Base-by-base conservation (phyloP, 805 yeast genomes). In the Zygotorulaspora sp. region DNA sequence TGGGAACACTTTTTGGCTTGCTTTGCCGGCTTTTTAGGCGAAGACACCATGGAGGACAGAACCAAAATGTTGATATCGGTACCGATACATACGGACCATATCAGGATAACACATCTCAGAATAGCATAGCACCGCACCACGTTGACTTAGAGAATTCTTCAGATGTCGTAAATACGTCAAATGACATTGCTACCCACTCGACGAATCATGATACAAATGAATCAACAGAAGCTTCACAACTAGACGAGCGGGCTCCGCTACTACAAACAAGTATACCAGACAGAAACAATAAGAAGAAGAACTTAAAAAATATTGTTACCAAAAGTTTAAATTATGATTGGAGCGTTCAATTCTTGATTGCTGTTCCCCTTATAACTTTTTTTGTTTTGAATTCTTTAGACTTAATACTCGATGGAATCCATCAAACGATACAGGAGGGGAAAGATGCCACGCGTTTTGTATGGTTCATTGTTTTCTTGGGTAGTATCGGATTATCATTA, bases 391-490 rank as follows among this genome's bases (percentile, higher is more conserved):
- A 71, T 24, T 80, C 82, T 5, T 43, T 54, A 5, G 72, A 69
- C 41, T 59, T 83, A 41, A 51, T 78, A 2, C 54, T 85, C 22
- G 79, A 78, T 41, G 92, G 85, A 0, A 44, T 82, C 14, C 74
- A 73, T 50, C 87, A 85, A 61, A 75, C 89, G 0, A 71, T 77
- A 14, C 87, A 81, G 52, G 95, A 87, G 53, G 74, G 81, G 5
- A 55, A 63, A 11, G 46, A 49, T 3, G 63, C 78, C 3, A 73
- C 76, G 5, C 34, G 49, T 5, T 40, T 58, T 12, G 63, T 76
- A 0, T 68, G 66, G 52, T 44, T 57, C 13, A 38, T 66, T 9
- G 36, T 71, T 3, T 44, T 67, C 3, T 36, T 52, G 3, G 49
- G 68, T 11, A 60, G 75, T 1, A 47, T 69, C 6, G 43, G 63